Evolutionary conservation across 2,329 filamentous ascomycete species (phyloP).

Genomic region (Ilyonectria robusta): DNA sequence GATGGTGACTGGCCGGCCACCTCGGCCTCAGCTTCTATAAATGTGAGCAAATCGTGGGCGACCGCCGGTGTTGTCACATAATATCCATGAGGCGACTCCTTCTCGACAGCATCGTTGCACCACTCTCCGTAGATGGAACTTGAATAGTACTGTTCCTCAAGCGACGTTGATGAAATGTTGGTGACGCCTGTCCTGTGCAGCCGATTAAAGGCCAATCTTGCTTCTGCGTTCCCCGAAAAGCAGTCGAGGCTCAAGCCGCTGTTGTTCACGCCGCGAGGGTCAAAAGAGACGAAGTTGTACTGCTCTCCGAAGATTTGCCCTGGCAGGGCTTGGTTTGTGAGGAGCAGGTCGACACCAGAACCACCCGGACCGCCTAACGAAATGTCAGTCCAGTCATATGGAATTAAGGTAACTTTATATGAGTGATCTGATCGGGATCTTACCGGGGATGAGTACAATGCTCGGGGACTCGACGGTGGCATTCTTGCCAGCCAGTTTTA

Average conservation of each 20-base stretch:
- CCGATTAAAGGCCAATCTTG: conserved; percentile 45
- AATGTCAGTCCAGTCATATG: conserved; percentile 30
- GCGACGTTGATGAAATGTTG: conserved; percentile 47
- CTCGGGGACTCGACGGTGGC: conserved; percentile 47
- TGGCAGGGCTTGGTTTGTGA: conserved; percentile 30
- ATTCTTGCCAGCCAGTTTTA: conserved; percentile 50
- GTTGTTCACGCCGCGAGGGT: conserved; percentile 58
- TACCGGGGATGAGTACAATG: conserved; percentile 49
- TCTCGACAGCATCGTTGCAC: conserved; percentile 49
- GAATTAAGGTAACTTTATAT: conserved; percentile 9
- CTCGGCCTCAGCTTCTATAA: conserved; percentile 48
- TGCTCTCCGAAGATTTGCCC: conserved; percentile 53
- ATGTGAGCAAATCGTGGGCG: conserved; percentile 50
- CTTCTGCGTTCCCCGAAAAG: conserved; percentile 48
- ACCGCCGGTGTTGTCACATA: conserved; percentile 51
- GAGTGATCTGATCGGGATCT: conserved; percentile 16
- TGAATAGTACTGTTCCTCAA: conserved; percentile 51
- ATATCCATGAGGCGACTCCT: conserved; percentile 47
- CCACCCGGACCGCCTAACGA: conserved; percentile 54
- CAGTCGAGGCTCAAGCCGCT: conserved; percentile 49
- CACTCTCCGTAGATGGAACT: conserved; percentile 50
- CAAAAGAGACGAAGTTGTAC: conserved; percentile 59
- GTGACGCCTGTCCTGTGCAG: conserved; percentile 46
- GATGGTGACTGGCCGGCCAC: conserved; percentile 37
- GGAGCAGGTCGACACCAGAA: conserved; percentile 46